Base-by-base conservation (phyloP, 176 grass and related monocot genomes). In the Musa itinerans region DNA sequence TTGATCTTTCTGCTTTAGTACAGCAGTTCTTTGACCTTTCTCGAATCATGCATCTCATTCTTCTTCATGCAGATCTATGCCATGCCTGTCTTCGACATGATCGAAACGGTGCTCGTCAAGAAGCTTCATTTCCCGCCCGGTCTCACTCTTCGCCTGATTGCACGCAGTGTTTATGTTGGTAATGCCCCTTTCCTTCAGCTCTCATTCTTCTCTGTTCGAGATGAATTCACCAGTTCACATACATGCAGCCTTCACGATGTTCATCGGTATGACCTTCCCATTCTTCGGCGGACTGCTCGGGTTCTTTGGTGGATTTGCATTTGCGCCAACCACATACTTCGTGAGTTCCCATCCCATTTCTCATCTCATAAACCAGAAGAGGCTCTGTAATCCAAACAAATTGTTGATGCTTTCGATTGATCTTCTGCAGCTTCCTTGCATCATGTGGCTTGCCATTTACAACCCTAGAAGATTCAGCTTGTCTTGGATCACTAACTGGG, bases 301-400 rank as follows among this genome's bases (percentile, higher is more conserved):
- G 34, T 43, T 43, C 34, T 43, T 43, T 43, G 34, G 34, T 43
- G 34, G 34, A 4, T 43, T 43, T 71, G 92, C 86, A 19, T 96
- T 89, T 78, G 90, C 92, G 52, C 92, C 88, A 3, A 96, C 92
- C 1, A 89, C 92, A 53, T 96, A 89, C 78, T 96, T 75, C 65
- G 92, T 96, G 86, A 96, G 92, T 29, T 9, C n/a, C 53, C 54
- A 20, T 48, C 11, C 26, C 10, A 17, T 69, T 19, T 50, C 16
- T 48, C 13, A 43, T 8, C 2, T 43, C 29, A 43, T 43, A 6
- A 43, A 5, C 34, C 34, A 43, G 34, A 43, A 6, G 34, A 43
- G 4, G 34, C 34, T 43, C 34, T 43, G 34, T 43, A 43, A 43
- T 43, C 34, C 34, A 6, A 43, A 43, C 34, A 43, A 43, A 43